Evolutionary conservation across 1,139 yeast species (phyloP), one percentile per base, ranked within the genome.

Genomic region (Magnusiomyces paraingens): DNA sequence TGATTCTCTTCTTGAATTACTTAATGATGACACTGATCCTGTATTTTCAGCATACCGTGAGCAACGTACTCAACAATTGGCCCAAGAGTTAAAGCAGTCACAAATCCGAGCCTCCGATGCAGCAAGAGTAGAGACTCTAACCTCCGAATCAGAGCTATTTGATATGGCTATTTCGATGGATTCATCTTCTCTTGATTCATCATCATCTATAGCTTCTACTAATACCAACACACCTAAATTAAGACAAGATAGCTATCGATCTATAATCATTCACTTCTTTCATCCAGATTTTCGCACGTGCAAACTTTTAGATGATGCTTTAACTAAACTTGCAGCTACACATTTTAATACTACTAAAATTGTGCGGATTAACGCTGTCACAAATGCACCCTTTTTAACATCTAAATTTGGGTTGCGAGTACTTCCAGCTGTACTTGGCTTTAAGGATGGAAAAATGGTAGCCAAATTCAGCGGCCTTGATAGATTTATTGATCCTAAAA

Each of bases 361-460:
- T 55, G 68, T 81, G 29, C 74, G 77, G 51, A 76, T 86, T n/a
- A 73, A 77, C 55, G 95, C 87, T 0, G 58, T 48, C 3, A 78
- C 74, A 46, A 70, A 77, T 29, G 86, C 91, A 0, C 90, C 95
- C 1, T 88, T 88, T 64, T 70, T 88, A 51, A 88, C 82, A 2
- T 70, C 80, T 1, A 82, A 80, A 62, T 73, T 88, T 49, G 71
- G 73, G 1, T 73, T 88, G 50, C 80, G 84, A 62, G 83, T 84
- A 5, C 73, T 88, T 10, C 96, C 96, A 0, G 84, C 83, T 62
- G 82, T 86, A 4, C 70, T 84, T 1, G 74, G 39, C 14, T 48
- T 48, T 29, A 26, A 18, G 14, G 41, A 46, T 22, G 49, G 49
- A 20, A 46, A 46, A 12, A 12, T 46, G 10, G 41, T 35, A 12